A percentile compares a stretch with the other conserved stretches of the same genome.
phyloP scores from a whole-genome alignment of 768 basidiomycete species.

The Suillus subluteus region DNA sequence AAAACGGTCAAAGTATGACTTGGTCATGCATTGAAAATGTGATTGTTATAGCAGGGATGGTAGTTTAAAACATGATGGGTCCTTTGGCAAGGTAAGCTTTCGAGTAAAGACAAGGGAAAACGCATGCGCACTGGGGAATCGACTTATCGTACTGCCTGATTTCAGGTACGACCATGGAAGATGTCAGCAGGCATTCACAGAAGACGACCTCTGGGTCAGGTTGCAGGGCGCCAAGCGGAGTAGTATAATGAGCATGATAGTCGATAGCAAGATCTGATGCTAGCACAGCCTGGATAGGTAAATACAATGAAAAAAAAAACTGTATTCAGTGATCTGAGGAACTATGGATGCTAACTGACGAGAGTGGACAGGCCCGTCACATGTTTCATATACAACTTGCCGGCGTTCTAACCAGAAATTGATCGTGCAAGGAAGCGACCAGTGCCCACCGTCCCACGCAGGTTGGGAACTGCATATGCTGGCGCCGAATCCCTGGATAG shows the following conservation, averaged over 20 bases:
- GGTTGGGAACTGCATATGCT: too few relatives aligned
- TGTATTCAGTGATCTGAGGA: background rate
- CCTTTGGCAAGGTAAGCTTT: too few relatives aligned
- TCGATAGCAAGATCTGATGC: background rate
- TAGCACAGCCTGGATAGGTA: background rate
- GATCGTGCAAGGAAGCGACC: background rate
- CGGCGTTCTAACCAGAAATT: background rate
- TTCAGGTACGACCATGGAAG: constrained; percentile 16
- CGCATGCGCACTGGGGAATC: too few relatives aligned
- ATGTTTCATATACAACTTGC: background rate
- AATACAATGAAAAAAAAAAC: background rate
- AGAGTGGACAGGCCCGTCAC: background rate
- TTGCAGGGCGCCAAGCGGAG: constrained; percentile 3
- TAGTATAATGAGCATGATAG: background rate
- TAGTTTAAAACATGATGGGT: too few relatives aligned
- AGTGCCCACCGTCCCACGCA: background rate
- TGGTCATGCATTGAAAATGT: background rate
- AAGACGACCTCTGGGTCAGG: constrained; percentile 10
- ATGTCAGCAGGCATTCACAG: constrained; percentile 14
- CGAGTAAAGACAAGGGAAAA: background rate
- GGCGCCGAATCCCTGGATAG: background rate
- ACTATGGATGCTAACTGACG: background rate
- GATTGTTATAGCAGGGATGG: too few relatives aligned
- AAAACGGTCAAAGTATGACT: background rate
- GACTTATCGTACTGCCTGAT: constrained; percentile 20